Conservation (phyloP, 2,329 filamentous ascomycete genomes). For the Alternaria postmessia region DNA sequence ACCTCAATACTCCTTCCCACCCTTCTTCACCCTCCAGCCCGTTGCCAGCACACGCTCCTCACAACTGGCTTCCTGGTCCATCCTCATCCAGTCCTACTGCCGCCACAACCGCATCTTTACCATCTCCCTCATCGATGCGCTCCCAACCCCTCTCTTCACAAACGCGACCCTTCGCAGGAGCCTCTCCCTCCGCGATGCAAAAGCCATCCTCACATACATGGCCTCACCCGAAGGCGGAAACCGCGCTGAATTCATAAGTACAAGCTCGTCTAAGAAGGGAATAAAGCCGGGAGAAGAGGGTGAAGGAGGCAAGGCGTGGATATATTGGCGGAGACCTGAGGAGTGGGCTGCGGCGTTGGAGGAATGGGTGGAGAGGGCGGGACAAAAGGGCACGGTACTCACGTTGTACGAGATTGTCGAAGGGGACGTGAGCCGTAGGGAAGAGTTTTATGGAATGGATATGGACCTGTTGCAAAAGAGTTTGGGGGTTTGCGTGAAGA, state of each 20-base stretch:
- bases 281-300: conserved; percentile 35
- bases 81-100: conserved; percentile 84
- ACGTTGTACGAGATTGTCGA: conserved; percentile 92
- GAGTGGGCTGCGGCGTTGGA: conserved; percentile 87
- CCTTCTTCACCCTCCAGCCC: conserved; percentile 84
- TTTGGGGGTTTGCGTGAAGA: conserved; percentile 82
- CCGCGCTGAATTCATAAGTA: conserved; percentile 70
- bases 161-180: conserved; percentile 56
- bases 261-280: conserved; percentile 21
- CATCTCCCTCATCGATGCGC: conserved; percentile 69
- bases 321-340: conserved; percentile 87
- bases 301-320: conserved; percentile 61
- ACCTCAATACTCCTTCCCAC: conserved; percentile 74
- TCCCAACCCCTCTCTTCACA: conserved; percentile 64
- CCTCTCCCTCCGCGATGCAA: conserved; percentile 62
- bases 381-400: conserved; percentile 85
- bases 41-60: conserved; percentile 76
- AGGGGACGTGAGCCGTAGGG: conserved; percentile 76
- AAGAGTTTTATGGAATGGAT: conserved; percentile 89
- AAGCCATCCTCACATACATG: conserved; percentile 66
- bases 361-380: conserved; percentile 84
- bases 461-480: conserved; percentile 80
- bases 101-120: conserved; percentile 78
- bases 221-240: conserved; percentile 59
- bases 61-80: conserved; percentile 85